Evolutionary conservation across 768 basidiomycete species (phyloP).

Genomic region (Fomitopsis pulvina): DNA sequence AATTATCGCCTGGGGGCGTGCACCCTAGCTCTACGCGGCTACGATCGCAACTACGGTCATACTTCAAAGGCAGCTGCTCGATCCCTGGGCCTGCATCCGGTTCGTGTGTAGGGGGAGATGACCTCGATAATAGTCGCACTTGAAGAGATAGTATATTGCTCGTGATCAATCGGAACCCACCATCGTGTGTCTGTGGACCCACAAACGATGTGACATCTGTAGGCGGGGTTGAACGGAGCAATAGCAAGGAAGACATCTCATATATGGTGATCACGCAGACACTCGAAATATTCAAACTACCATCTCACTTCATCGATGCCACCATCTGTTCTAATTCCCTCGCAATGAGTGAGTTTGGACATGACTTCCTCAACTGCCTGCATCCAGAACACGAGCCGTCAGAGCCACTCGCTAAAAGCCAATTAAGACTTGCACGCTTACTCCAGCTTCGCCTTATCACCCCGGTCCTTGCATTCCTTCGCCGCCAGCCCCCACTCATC

Average conservation of each 20-base stretch:
- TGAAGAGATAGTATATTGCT: too few relatives aligned
- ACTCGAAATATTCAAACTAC: neutral
- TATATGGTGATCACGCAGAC: neutral
- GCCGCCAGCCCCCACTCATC: conserved; percentile 89
- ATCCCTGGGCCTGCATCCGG: too few relatives aligned
- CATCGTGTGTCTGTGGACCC: too few relatives aligned
- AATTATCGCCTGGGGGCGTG: too few relatives aligned
- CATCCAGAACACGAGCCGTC: conserved; percentile 7
- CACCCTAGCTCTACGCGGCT: too few relatives aligned
- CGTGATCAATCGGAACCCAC: too few relatives aligned
- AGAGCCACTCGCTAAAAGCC: neutral
- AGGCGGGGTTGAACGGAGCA: too few relatives aligned
- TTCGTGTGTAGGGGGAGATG: too few relatives aligned
- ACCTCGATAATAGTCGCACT: too few relatives aligned
- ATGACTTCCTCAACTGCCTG: conserved; percentile 66
- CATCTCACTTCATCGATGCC: conserved; percentile 53
- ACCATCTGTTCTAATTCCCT: conserved; percentile 63
- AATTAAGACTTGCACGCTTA: conserved; percentile 36
- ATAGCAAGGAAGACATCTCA: neutral
- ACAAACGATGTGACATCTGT: neutral
- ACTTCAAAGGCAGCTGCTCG: too few relatives aligned
- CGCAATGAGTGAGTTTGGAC: conserved; percentile 75
- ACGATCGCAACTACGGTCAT: too few relatives aligned
- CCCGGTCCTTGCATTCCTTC: conserved; percentile 83
- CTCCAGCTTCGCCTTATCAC: conserved; percentile 82